phyloP scores from a whole-genome alignment of 768 basidiomycete genomes.

The Amanita pseudoporphyria region DNA sequence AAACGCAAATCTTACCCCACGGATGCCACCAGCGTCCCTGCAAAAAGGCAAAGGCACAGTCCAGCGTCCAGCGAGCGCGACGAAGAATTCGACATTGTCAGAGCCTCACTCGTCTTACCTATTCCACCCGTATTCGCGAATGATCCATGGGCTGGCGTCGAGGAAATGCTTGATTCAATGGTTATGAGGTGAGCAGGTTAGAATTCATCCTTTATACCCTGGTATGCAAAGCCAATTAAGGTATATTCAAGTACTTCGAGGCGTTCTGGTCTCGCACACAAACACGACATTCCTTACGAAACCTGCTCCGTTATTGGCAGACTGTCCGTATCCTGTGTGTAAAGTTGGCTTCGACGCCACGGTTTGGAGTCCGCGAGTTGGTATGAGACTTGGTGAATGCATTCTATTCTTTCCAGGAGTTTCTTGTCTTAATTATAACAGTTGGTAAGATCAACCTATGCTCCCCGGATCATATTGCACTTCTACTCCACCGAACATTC shows the following conservation, averaged over 20 bases:
- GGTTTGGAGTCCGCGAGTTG: slow-evolving; percentile 80
- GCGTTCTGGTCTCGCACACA: slow-evolving; percentile 83
- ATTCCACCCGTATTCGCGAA: slow-evolving; percentile 76
- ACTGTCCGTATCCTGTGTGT: slow-evolving; percentile 80
- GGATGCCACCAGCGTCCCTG: slow-evolving; percentile 11
- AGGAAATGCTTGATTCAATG: slow-evolving; percentile 91
- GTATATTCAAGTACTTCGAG: slow-evolving; percentile 79
- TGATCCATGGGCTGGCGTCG: slow-evolving; percentile 63
- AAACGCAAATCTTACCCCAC: slow-evolving; percentile 3
- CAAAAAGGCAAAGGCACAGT: slow-evolving; percentile 26
- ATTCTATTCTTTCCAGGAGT: slow-evolving; percentile 2
- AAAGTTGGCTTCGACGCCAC: slow-evolving; percentile 72
- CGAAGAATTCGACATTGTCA: slow-evolving; percentile 52
- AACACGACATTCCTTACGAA: slow-evolving; percentile 57
- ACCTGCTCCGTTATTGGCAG: slow-evolving; percentile 61
- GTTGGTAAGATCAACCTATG: slow-evolving; percentile 83
- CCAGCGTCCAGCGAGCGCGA: slow-evolving; percentile 23
- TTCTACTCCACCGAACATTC: slow-evolving; percentile 87
- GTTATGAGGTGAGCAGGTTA: slow-evolving; percentile 72
- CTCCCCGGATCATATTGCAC: slow-evolving; percentile 86
- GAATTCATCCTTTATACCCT: not conserved
- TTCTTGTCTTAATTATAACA: slow-evolving; percentile 19
- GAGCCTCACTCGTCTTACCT: slow-evolving; percentile 59
- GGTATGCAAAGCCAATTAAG: slow-evolving; percentile 30
- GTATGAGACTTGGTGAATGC: slow-evolving; percentile 66